These are phyloP conservation scores for Ceratocystis alfenasii DNA, from an alignment of 2,329 filamentous ascomycete species.

Conservation along the genomic window DNA sequence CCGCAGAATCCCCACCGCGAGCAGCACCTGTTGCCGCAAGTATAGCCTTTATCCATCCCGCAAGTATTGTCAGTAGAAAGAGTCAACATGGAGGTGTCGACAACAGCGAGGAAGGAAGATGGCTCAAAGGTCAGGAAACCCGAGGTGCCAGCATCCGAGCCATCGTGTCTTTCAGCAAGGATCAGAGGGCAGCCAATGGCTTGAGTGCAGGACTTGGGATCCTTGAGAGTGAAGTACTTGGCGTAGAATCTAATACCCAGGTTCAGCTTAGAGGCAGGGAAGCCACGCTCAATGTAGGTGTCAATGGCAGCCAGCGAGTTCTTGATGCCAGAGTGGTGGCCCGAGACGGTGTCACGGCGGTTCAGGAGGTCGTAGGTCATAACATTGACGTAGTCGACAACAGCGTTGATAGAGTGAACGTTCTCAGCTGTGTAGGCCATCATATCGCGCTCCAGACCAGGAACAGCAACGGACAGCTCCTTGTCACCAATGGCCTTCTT, in stretches of 20 bases:
- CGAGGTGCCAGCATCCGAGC: not conserved
- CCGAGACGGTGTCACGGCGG: slow-evolving; percentile 50
- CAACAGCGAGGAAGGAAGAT: not conserved
- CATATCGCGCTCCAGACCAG: slow-evolving; percentile 52
- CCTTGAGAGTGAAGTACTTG: slow-evolving; percentile 47
- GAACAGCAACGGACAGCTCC: slow-evolving; percentile 55
- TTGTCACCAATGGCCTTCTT: slow-evolving; percentile 43
- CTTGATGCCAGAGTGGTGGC: slow-evolving; percentile 50
- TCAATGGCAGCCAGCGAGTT: slow-evolving; percentile 44
- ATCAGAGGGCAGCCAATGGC: slow-evolving; percentile 43
- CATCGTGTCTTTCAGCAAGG: slow-evolving; percentile 35
- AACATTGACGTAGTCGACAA: slow-evolving; percentile 56
- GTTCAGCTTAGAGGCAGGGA: slow-evolving; percentile 42
- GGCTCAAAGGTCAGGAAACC: not conserved
- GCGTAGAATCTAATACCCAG: slow-evolving; percentile 56
- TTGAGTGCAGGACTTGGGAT: slow-evolving; percentile 31
- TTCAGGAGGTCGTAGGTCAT: slow-evolving; percentile 63
- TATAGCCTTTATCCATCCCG: no score
- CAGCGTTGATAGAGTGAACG: slow-evolving; percentile 45
- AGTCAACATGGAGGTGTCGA: no score
- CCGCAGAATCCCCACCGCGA: no score
- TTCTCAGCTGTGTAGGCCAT: slow-evolving; percentile 51
- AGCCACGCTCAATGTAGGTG: slow-evolving; percentile 46
- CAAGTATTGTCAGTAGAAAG: no score
- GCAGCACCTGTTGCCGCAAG: no score